A percentile compares a stretch with the other conserved stretches of the same genome.
Conservation (phyloP, 148 eudicot genomes). For the Rhododendron griersonianum region DNA sequence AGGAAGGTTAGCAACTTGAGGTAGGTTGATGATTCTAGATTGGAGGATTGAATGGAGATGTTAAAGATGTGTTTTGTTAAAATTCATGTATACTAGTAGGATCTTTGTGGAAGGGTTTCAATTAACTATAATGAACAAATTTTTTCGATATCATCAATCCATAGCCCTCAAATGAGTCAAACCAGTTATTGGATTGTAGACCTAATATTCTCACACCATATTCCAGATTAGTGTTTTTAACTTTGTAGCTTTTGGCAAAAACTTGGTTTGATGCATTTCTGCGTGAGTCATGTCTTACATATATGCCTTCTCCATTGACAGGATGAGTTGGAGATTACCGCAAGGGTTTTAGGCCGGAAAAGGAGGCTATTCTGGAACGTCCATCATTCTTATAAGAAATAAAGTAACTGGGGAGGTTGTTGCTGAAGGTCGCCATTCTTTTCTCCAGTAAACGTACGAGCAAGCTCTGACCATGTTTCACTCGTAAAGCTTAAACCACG, state of each 20-base stretch:
- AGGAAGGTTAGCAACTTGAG: background rate
- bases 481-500: background rate
- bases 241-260: background rate
- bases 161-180: no score
- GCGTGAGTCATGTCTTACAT: background rate
- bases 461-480: constrained; percentile 29
- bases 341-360: constrained; percentile 50
- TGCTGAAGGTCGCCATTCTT: constrained; percentile 87
- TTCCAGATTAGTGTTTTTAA: background rate
- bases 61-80: no score
- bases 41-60: background rate
- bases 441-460: constrained; percentile 47
- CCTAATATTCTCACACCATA: background rate
- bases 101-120: background rate
- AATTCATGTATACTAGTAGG: background rate
- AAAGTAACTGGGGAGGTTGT: constrained; percentile 59
- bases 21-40: background rate
- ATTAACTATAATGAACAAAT: no score
- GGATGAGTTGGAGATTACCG: constrained; percentile 83
- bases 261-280: background rate
- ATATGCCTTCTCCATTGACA: constrained; percentile 25
- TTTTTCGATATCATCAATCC: no score
- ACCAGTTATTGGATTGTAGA: background rate
- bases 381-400: constrained; percentile 52
- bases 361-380: constrained; percentile 56